Percentiles rank a stretch among this genome's conserved stretches.
These are phyloP conservation scores for Umbilicus rupestris DNA, from an alignment of 164 flowering plant species.

Conservation along the genomic window DNA sequence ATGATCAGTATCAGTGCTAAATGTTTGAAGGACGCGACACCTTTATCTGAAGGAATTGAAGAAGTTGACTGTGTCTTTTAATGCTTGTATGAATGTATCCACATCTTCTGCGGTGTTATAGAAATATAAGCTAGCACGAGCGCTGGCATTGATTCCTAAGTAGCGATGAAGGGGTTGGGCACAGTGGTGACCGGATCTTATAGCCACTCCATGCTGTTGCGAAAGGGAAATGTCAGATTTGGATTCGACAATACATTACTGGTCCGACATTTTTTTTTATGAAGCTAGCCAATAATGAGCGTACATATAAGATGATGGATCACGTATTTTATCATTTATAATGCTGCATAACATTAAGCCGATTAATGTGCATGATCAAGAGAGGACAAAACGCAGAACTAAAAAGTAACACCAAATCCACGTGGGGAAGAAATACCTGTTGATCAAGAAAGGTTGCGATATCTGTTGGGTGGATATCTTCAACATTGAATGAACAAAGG, in stretches of 20 bases:
- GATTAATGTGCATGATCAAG: too few species aligned
- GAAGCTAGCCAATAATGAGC: background rate
- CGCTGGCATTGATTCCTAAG: constrained; percentile 72
- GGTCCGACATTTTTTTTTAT: background rate
- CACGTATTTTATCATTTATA: background rate
- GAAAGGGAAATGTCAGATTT: constrained; percentile 8
- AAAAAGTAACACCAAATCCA: background rate
- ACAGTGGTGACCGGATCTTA: constrained; percentile 95
- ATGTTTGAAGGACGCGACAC: background rate
- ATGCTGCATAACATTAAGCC: background rate
- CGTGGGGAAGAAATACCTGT: constrained; percentile 39
- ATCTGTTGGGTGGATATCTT: constrained; percentile 82
- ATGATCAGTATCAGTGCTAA: too few species aligned
- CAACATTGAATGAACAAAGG: constrained; percentile 84
- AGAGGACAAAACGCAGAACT: background rate
- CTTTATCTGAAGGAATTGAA: constrained; percentile 61
- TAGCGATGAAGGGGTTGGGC: constrained; percentile 85
- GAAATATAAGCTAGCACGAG: constrained; percentile 88
- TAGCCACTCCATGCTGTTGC: constrained; percentile 89
- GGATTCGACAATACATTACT: background rate
- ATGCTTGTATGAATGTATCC: constrained; percentile 57
- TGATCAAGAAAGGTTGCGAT: constrained; percentile 89
- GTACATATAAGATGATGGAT: background rate
- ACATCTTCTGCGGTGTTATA: constrained; percentile 90
- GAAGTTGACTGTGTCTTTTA: constrained; percentile 64